A percentile compares a stretch with the other conserved stretches of the same genome.
These are phyloP conservation scores for Carex littledalei DNA, from an alignment of 176 grass and related monocot genomes.

Conservation along the genomic window DNA sequence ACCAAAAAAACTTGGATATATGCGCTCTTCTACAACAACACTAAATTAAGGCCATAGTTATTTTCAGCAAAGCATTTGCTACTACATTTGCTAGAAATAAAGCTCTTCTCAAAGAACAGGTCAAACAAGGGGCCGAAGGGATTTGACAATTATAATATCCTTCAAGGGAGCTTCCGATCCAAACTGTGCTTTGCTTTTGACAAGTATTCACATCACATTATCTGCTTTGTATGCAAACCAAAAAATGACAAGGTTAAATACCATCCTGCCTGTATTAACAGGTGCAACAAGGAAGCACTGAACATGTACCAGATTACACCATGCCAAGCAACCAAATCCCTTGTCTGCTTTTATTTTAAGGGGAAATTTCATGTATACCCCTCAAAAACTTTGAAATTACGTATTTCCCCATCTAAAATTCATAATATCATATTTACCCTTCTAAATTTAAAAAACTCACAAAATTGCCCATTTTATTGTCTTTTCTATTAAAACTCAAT, in stretches of 20 bases:
- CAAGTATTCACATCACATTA: background rate
- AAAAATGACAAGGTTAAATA: background rate
- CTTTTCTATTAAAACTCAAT: too few species aligned
- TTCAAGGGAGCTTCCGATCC: background rate
- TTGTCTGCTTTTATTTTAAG: background rate
- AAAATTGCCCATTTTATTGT: too few species aligned
- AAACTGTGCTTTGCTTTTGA: background rate
- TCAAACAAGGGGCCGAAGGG: background rate
- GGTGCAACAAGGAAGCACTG: background rate
- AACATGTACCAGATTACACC: background rate
- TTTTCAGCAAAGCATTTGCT: background rate
- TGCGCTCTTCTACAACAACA: background rate
- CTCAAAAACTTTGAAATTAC: too few species aligned
- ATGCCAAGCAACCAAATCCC: background rate
- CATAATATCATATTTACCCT: too few species aligned
- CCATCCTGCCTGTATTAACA: background rate
- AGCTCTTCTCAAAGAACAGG: background rate
- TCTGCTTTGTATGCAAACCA: slow-evolving; percentile 4
- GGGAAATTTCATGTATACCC: too few species aligned
- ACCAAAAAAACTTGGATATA: background rate
- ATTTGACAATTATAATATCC: background rate
- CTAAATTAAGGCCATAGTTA: background rate
- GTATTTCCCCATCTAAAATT: too few species aligned
- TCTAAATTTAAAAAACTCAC: too few species aligned
- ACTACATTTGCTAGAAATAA: background rate